These are phyloP conservation scores for Leccinum ponderosum DNA, from an alignment of 1,284 basidiomycete species.

Conservation along the genomic window DNA sequence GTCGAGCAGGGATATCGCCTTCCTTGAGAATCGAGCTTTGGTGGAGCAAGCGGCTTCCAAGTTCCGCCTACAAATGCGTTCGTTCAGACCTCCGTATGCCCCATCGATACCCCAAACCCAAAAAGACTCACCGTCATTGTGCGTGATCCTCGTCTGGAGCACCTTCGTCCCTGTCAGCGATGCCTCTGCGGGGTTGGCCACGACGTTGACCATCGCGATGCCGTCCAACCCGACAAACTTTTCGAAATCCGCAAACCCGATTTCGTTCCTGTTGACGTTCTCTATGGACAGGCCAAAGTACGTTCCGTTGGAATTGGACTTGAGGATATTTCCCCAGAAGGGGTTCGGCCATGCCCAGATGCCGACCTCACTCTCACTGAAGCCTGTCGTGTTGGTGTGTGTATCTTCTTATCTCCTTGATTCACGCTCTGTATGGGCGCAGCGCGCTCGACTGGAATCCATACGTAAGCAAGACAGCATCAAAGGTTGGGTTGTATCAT, in stretches of 20 bases:
- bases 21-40: constrained; percentile 75
- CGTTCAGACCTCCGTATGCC: not conserved
- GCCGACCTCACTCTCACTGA: too few species aligned
- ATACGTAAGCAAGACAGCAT: too few species aligned
- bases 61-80: constrained; percentile 59
- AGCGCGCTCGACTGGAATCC: too few species aligned
- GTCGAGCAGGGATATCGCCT: constrained; percentile 71
- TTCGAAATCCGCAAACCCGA: constrained; percentile 96
- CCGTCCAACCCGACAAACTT: constrained; percentile 97
- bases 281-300: constrained; percentile 89
- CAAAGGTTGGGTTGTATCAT: too few species aligned
- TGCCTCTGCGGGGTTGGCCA: constrained; percentile 81
- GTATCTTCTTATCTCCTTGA: too few species aligned
- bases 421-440: too few species aligned
- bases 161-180: constrained; percentile 73
- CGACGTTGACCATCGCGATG: constrained; percentile 91
- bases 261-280: constrained; percentile 86
- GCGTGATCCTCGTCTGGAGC: constrained; percentile 87
- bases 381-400: too few species aligned
- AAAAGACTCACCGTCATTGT: constrained; percentile 81
- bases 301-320: constrained; percentile 97
- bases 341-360: constrained; percentile 45
- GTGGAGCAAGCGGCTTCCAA: constrained; percentile 86
- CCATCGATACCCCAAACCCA: not conserved
- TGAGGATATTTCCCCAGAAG: constrained; percentile 92